Evolutionary conservation across 2,329 filamentous ascomycete genomes (phyloP), one percentile per base, ranked within the genome.

Genomic region (Zasmidium cellare): DNA sequence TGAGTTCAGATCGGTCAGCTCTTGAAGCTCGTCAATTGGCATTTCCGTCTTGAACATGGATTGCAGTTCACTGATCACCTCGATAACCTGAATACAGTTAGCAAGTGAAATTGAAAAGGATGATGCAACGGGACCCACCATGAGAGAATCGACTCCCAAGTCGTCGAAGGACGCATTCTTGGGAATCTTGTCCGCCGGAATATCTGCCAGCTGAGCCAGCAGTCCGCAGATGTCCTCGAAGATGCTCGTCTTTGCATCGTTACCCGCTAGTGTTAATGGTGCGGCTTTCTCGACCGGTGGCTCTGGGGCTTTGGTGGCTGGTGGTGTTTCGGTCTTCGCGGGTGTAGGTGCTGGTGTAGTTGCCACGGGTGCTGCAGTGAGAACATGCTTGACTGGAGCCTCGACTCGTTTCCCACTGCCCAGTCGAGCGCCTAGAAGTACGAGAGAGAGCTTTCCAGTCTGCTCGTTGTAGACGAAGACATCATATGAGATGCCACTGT

Each of bases 111-210:
- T 14, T 31, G 7, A 14, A 7, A 14, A 31, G 28, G 28, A 31
- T 31, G 28, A 31, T 7, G n/a, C n/a, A 31, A 31, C 28, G 28
- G 28, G 28, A 14, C 28, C 14, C 14, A 31, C 46, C 61, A 70
- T 63, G 3, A 70, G 55, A 5, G 67, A 70, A 51, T 70, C 67
- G 22, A 67, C 50, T 2, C 67, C 67, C 9, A 69, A 31, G 18
- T 67, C 65, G 20, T 31, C 52, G 19, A 54, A 28, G 5, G 24
- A 9, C 12, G 41, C 20, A 12, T 54, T 38, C 9, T 19, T 18
- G 18, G 18, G 35, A 6, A 45, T 46, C 9, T 38, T 20, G n/a
- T 14, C 19, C 14, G 35, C 22, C 12, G 18, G 19, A 9, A 53
- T 18, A 18, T 46, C 51, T 3, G 23, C 31, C 5, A 53, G 9